Conservation (phyloP, 805 yeast genomes). For the Cyberlindnera nakhonratchasimensis region DNA sequence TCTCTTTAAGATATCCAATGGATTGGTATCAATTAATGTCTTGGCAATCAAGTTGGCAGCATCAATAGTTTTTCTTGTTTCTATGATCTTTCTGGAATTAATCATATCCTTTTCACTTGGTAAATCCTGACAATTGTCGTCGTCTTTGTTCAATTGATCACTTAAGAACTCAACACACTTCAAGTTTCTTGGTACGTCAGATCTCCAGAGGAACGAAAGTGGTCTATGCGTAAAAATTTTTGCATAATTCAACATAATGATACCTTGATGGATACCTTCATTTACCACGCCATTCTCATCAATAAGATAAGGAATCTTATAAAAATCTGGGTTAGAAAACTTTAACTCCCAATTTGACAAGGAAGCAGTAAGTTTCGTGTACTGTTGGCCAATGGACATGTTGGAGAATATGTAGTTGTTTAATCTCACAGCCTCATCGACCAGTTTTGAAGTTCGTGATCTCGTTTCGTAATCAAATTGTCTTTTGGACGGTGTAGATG, state of each 20-base stretch:
- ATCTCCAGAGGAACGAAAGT: slow-evolving; percentile 49
- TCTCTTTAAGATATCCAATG: slow-evolving; percentile 40
- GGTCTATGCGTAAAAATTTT: slow-evolving; percentile 55
- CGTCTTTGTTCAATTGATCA: slow-evolving; percentile 27
- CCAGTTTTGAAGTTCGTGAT: slow-evolving; percentile 44
- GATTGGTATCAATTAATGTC: slow-evolving; percentile 44
- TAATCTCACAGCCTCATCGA: slow-evolving; percentile 46
- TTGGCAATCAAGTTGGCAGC: slow-evolving; percentile 49
- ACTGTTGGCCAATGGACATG: slow-evolving; percentile 35
- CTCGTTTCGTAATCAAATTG: slow-evolving; percentile 46
- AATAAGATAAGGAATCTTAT: slow-evolving; percentile 41
- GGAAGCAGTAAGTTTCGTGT: slow-evolving; percentile 41
- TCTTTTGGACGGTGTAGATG: slow-evolving; percentile 33
- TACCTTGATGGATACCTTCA: slow-evolving; percentile 52
- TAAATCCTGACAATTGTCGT: slow-evolving; percentile 31
- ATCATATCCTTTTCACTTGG: slow-evolving; percentile 31
- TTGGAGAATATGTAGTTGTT: slow-evolving; percentile 43
- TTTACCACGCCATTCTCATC: slow-evolving; percentile 43
- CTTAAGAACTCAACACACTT: slow-evolving; percentile 31
- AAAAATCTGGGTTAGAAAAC: slow-evolving; percentile 41
- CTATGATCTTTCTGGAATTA: slow-evolving; percentile 45
- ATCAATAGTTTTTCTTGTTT: slow-evolving; percentile 51
- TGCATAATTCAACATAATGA: slow-evolving; percentile 46
- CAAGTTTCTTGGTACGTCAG: slow-evolving; percentile 41
- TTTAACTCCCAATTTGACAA: slow-evolving; percentile 50